Conservation (phyloP, 148 eudicot species). For the Chenopodium album region DNA sequence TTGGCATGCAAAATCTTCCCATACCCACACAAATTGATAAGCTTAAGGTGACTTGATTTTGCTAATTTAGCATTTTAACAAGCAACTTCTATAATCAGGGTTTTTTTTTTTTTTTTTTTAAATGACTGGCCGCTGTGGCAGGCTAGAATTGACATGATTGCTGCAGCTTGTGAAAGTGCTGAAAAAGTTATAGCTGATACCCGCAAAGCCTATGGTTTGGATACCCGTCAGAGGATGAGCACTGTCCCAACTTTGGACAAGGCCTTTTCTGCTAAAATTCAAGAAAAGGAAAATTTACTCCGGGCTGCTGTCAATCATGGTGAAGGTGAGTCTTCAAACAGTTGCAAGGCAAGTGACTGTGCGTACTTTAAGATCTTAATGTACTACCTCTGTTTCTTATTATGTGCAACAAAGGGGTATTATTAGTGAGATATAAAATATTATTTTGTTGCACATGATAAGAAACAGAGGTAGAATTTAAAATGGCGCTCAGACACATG, state of each 20-base stretch:
- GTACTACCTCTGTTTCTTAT: too few species aligned
- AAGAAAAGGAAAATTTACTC: constrained; percentile 83
- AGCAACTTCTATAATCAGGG: background rate
- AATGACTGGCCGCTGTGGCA: constrained; percentile 33
- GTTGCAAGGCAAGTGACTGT: background rate
- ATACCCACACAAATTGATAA: constrained; percentile 73
- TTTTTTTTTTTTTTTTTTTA: constrained; percentile 9
- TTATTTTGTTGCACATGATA: too few species aligned
- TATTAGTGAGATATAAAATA: too few species aligned
- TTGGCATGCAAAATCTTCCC: constrained; percentile 72
- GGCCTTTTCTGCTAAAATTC: constrained; percentile 93
- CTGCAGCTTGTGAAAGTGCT: constrained; percentile 97
- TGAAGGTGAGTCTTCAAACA: constrained; percentile 51
- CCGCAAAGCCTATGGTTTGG: constrained; percentile 80
- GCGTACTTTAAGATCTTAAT: background rate
- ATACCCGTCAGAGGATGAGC: constrained; percentile 73
- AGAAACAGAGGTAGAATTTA: background rate
- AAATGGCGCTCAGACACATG: background rate
- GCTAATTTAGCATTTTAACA: background rate
- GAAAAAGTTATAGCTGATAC: constrained; percentile 95
- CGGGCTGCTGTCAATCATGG: constrained; percentile 93
- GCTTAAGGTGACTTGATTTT: constrained; percentile 58
- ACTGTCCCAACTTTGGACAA: constrained; percentile 79
- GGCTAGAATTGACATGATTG: constrained; percentile 92
- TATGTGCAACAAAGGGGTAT: too few species aligned